Percentiles rank a stretch among this genome's conserved stretches.
Conservation (phyloP, 257 asterid species). For the Mentha longifolia region DNA sequence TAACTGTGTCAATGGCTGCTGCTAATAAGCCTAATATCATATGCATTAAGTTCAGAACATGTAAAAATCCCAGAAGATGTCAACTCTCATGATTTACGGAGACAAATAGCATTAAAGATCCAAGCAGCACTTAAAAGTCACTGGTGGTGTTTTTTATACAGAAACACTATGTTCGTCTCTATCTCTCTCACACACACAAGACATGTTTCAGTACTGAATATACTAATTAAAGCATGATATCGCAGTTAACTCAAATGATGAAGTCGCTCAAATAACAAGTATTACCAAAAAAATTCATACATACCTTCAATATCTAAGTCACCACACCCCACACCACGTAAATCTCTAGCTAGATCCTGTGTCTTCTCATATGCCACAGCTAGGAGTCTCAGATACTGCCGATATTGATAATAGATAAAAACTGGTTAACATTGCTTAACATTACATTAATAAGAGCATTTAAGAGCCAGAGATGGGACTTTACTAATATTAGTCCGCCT, state of each 20-base stretch:
- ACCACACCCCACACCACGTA: conserved; percentile 90
- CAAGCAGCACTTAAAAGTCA: conserved; percentile 17
- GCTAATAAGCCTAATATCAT: not conserved
- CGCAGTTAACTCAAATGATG: conserved; percentile 23
- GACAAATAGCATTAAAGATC: conserved; percentile 21
- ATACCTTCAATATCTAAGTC: conserved; percentile 98
- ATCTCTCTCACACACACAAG: not conserved
- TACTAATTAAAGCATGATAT: conserved; percentile 12
- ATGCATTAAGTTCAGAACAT: conserved; percentile 11
- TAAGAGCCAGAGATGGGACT: conserved; percentile 40
- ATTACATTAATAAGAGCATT: conserved; percentile 19
- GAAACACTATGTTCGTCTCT: not conserved
- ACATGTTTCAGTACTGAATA: not conserved
- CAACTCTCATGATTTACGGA: conserved; percentile 17
- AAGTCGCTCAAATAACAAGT: conserved; percentile 8
- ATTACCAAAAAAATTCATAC: conserved; percentile 14
- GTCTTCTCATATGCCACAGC: conserved; percentile 99
- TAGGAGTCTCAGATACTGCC: conserved; percentile 87
- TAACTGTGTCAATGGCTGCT: conserved; percentile 5
- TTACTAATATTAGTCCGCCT: conserved; percentile 91
- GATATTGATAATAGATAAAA: conserved; percentile 30
- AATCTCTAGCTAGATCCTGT: conserved; percentile 84
- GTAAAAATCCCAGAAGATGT: conserved; percentile 6
- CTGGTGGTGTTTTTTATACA: conserved; percentile 13
- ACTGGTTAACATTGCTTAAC: conserved; percentile 32